Base-by-base conservation (phyloP, 2,329 filamentous ascomycete genomes). In the Monosporascus cannonballus region DNA sequence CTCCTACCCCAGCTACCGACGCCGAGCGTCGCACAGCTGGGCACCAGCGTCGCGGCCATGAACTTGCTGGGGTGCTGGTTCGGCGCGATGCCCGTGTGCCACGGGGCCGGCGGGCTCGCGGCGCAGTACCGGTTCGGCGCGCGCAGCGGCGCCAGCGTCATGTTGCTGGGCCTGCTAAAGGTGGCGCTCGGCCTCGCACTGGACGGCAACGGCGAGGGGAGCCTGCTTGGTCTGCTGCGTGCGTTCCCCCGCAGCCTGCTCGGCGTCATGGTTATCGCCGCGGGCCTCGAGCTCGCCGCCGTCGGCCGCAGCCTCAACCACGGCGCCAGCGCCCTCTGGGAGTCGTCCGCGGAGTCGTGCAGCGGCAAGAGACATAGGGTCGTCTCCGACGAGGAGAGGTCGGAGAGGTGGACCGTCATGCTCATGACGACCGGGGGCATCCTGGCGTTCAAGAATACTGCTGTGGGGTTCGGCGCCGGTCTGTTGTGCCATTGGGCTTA, bases 81-180 rank as follows among this genome's bases (percentile, higher is more conserved):
- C 63, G 92, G 92, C 47, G 88, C 87, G 5, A 97, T 96, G 94
- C 94, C 93, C 3, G 85, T 94, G 4, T 97, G 94, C 65, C 94
- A 97, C 67, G 93, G 93, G 5, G 90, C 90, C 1, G 93, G 93
- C 2, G 93, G 93, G 0, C 76, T 97, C 0, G 94, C 94, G 5
- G 94, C 88, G 0, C 93, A 97, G 67, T 90, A 90, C 68, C 84
- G 90, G 4, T 97, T 97, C 61, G 93, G 93, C 1, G 92, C 93
- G 4, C 85, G 93, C 47, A 95, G 89, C 54, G 93, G 93, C 9
- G 84, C 90, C 0, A 91, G 87, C 61, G 80, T 96, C 56, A 83
- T 96, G 50, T 67, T 96, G 24, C 80, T 97, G 0, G 93, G 93
- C 0, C 46, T 81, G 0, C 71, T 88, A 55, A 96, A 96, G 69